phyloP scores from a whole-genome alignment of 2,329 filamentous ascomycete genomes.

The Ceratocystis alfenasii region DNA sequence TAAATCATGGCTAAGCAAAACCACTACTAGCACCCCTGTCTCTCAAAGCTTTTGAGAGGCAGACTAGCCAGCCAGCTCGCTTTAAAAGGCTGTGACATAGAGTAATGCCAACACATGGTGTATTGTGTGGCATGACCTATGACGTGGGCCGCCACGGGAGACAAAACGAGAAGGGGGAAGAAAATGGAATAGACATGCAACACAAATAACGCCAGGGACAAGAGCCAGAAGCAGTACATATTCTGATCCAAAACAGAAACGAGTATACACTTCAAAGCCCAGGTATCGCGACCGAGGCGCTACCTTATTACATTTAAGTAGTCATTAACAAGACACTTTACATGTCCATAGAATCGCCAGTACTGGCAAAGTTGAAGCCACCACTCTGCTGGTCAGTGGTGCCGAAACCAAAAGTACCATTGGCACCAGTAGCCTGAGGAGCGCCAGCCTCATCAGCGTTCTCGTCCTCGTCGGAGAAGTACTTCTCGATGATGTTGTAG shows the following conservation, averaged over 20 bases:
- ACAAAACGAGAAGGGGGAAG: not conserved
- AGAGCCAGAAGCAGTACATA: not conserved
- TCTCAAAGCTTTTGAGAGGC: slow-evolving; percentile 5
- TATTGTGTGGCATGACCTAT: not conserved
- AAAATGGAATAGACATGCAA: not conserved
- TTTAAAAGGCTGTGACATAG: not conserved
- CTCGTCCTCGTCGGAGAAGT: slow-evolving; percentile 98
- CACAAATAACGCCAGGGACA: not conserved
- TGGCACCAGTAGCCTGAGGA: slow-evolving; percentile 55
- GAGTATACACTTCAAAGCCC: not conserved
- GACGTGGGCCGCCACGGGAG: not conserved
- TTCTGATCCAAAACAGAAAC: slow-evolving; percentile 3
- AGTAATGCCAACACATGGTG: not conserved
- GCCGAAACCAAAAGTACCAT: slow-evolving; percentile 71
- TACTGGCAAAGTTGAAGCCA: slow-evolving; percentile 87
- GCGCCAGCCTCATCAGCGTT: slow-evolving; percentile 65
- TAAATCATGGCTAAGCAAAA: not conserved
- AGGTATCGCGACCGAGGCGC: not conserved
- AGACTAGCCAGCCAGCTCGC: not conserved
- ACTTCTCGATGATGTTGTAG: slow-evolving; percentile 99
- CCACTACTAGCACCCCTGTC: not conserved
- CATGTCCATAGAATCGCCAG: slow-evolving; percentile 54
- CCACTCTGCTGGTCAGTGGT: slow-evolving; percentile 56
- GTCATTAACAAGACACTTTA: slow-evolving; percentile 30
- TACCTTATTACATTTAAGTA: not conserved